Evolutionary conservation across 208 protist species (phyloP).

Genomic region (Vickermania spadyakhi): DNA sequence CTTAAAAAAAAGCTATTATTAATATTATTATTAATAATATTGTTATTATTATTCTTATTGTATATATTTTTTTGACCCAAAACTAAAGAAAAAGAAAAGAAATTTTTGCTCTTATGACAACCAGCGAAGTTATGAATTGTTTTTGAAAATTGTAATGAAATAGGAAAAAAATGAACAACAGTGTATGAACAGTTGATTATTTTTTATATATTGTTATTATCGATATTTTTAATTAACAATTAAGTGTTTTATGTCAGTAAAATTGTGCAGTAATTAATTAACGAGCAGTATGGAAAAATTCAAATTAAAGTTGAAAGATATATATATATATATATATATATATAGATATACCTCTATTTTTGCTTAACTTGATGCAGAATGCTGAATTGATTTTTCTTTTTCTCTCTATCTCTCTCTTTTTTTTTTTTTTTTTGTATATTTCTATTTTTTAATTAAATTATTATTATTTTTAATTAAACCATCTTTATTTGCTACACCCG

Average conservation of each 20-base stretch:
- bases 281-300: too few relatives aligned
- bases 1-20: neutral
- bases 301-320: too few relatives aligned
- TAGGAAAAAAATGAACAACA: neutral
- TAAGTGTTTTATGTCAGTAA: neutral
- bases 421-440: neutral
- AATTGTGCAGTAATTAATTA: too few relatives aligned
- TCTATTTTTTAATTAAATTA: slow-evolving; percentile 1
- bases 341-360: too few relatives aligned
- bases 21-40: slow-evolving; percentile 4
- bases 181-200: neutral
- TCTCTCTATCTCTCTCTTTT: too few relatives aligned
- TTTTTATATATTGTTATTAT: slow-evolving; percentile 1
- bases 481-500: neutral
- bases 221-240: neutral
- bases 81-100: slow-evolving; percentile 5
- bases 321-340: too few relatives aligned
- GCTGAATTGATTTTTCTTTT: too few relatives aligned
- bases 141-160: neutral
- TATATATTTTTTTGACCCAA: neutral
- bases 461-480: neutral
- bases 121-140: too few relatives aligned
- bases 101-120: slow-evolving; percentile 4
- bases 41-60: neutral
- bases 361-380: too few relatives aligned